Evolutionary conservation across 2,329 filamentous ascomycete genomes (phyloP).

Genomic region (Chaetoscypha palmicola): DNA sequence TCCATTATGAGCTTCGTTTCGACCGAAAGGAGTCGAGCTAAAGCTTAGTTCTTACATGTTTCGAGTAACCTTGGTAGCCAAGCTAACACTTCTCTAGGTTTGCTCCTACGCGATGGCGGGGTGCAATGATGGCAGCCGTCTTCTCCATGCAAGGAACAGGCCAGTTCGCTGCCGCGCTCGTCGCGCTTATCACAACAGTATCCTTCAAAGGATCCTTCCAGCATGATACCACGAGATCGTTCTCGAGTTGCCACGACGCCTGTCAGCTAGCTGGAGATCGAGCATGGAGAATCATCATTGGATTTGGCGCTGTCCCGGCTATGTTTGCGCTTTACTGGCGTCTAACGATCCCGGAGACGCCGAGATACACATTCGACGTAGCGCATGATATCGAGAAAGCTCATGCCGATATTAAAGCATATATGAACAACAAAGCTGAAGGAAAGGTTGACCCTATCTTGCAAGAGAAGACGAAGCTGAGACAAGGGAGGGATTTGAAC

Average conservation of each 20-base stretch:
- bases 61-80: not conserved
- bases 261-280: slow-evolving; percentile 69
- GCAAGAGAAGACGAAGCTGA: slow-evolving; percentile 47
- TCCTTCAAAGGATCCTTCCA: slow-evolving; percentile 52
- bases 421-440: slow-evolving; percentile 42
- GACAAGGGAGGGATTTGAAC: slow-evolving; percentile 46
- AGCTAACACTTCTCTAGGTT: slow-evolving; percentile 42
- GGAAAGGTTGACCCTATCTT: slow-evolving; percentile 42
- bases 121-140: slow-evolving; percentile 75
- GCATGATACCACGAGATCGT: slow-evolving; percentile 35
- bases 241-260: slow-evolving; percentile 48
- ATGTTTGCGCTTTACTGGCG: slow-evolving; percentile 79
- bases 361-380: slow-evolving; percentile 77
- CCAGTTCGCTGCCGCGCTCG: slow-evolving; percentile 64
- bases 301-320: slow-evolving; percentile 70
- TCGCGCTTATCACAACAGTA: slow-evolving; percentile 61
- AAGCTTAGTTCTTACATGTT: no score
- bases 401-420: slow-evolving; percentile 62
- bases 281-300: slow-evolving; percentile 76
- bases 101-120: slow-evolving; percentile 73
- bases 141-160: slow-evolving; percentile 82
- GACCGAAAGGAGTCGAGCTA: no score
- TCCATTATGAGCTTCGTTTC: no score
- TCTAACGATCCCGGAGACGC: slow-evolving; percentile 78
- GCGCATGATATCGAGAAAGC: slow-evolving; percentile 68